phyloP scores from a whole-genome alignment of 768 basidiomycete species.

The Paxillus involutus region DNA sequence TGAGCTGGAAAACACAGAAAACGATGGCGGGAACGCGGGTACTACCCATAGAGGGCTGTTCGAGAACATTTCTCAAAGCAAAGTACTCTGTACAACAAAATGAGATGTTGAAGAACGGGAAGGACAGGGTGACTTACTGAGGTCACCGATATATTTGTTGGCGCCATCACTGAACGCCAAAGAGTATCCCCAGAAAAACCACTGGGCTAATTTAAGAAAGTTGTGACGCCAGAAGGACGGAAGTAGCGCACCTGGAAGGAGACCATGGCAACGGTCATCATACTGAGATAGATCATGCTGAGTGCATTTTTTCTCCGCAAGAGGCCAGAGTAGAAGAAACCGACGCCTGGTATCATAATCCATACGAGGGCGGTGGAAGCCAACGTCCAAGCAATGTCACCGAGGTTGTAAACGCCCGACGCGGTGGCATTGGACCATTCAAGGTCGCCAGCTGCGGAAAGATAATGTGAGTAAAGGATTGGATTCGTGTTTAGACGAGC shows the following conservation, averaged over 20 bases:
- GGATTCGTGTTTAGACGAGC: too few species aligned
- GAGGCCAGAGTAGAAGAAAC: conserved; percentile 89
- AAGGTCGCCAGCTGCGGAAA: conserved; percentile 40
- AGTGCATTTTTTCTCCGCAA: conserved; percentile 92
- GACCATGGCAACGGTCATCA: conserved; percentile 76
- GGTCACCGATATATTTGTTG: conserved; percentile 77
- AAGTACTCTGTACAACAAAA: conserved; percentile 63
- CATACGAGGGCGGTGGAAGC: conserved; percentile 78
- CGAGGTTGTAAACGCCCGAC: conserved; percentile 50
- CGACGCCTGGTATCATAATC: conserved; percentile 84
- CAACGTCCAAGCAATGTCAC: conserved; percentile 71
- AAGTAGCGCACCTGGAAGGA: conserved; percentile 69
- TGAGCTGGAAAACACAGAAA: conserved; percentile 84
- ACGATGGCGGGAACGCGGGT: conserved; percentile 68
- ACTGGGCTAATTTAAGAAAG: conserved; percentile 43
- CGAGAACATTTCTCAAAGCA: conserved; percentile 75
- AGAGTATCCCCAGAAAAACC: conserved; percentile 98
- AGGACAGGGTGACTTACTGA: conserved; percentile 50
- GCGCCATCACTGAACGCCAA: conserved; percentile 85
- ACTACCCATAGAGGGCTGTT: conserved; percentile 72
- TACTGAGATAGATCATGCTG: conserved; percentile 81
- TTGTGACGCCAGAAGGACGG: background rate
- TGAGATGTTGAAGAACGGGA: background rate
- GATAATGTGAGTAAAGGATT: background rate
- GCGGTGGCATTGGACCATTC: conserved; percentile 21